These are phyloP conservation scores for Venturia pyrina DNA, from an alignment of 2,329 filamentous ascomycete species.

Conservation along the genomic window DNA sequence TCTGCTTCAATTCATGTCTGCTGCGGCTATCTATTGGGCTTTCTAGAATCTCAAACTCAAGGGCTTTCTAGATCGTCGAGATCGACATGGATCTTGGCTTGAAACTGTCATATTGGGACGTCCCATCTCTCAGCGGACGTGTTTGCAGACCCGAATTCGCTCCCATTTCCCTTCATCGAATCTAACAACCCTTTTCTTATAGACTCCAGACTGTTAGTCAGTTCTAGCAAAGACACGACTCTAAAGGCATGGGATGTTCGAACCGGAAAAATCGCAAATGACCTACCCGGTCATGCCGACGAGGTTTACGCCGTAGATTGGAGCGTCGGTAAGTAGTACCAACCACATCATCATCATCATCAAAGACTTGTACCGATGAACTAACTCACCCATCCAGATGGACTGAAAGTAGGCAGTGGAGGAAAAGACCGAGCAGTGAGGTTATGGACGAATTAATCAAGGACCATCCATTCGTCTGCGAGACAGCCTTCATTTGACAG, in stretches of 20 bases:
- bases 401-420: conserved; percentile 77
- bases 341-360: no score
- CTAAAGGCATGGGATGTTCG: conserved; percentile 91
- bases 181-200: neutral
- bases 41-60: no score
- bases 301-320: conserved; percentile 93
- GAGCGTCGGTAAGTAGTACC: conserved; percentile 38
- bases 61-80: neutral
- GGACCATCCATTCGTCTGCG: neutral
- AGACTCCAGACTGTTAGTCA: conserved; percentile 81
- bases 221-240: conserved; percentile 83
- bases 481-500: neutral
- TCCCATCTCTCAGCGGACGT: neutral
- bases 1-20: neutral
- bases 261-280: conserved; percentile 69
- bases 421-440: conserved; percentile 77
- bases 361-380: no score
- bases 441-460: conserved; percentile 39
- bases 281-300: conserved; percentile 83
- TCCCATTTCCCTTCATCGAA: no score
- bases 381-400: conserved; percentile 48
- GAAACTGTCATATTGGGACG: neutral
- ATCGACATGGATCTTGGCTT: neutral
- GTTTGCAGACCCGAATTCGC: neutral
- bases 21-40: neutral